Conservation (phyloP, 805 yeast species). For the Cyberlindnera bimundalis region DNA sequence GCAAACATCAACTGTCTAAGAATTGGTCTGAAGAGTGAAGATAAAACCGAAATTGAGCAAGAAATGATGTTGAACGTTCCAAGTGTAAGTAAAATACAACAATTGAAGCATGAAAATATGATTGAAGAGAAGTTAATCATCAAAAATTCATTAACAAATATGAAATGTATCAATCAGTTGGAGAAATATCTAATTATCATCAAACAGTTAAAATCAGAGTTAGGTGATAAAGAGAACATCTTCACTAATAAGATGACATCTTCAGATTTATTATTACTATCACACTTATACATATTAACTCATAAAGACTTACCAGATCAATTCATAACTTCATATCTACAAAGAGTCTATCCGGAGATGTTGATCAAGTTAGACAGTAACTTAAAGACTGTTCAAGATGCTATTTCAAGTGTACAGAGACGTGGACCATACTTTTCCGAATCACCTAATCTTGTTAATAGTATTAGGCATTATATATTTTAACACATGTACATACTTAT, state of each 20-base stretch:
- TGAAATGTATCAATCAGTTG: constrained; percentile 24
- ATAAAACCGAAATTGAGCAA: constrained; percentile 27
- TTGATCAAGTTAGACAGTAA: constrained; percentile 14
- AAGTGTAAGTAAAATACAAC: constrained; percentile 50
- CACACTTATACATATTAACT: constrained; percentile 35
- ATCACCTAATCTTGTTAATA: constrained; percentile 24
- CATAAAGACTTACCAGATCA: constrained; percentile 36
- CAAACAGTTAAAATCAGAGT: constrained; percentile 16
- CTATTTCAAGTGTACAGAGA: constrained; percentile 12
- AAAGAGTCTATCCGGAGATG: constrained; percentile 27
- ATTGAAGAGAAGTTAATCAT: constrained; percentile 28
- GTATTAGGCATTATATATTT: constrained; percentile 14
- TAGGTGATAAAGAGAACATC: constrained; percentile 6
- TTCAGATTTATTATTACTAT: constrained; percentile 34
- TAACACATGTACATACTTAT: background rate
- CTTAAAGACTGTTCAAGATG: constrained; percentile 11
- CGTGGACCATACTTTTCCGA: constrained; percentile 23
- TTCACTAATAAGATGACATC: constrained; percentile 23
- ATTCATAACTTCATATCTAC: constrained; percentile 33
- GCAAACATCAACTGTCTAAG: constrained; percentile 32
- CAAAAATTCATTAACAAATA: constrained; percentile 27
- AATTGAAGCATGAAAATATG: constrained; percentile 60
- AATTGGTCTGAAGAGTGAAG: constrained; percentile 33
- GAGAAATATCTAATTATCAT: constrained; percentile 14
- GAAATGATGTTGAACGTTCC: constrained; percentile 30